These are phyloP conservation scores for Leccinum variicolor DNA, from an alignment of 768 basidiomycete species.

Conservation along the genomic window DNA sequence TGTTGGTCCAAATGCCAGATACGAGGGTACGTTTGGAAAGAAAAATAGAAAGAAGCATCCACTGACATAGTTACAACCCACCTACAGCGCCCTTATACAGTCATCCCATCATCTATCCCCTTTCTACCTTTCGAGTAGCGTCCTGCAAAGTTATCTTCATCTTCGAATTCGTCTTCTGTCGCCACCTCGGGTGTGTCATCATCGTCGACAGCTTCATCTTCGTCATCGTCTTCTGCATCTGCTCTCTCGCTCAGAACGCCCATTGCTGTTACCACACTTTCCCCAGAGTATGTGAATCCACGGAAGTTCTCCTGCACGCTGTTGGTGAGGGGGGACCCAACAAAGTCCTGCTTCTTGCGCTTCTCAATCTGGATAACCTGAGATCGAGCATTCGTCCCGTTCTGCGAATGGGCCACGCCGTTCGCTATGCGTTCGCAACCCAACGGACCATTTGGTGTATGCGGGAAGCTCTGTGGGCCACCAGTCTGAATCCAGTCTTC, in stretches of 20 bases:
- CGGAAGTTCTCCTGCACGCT: conserved; percentile 96
- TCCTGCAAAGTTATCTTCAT: conserved; percentile 59
- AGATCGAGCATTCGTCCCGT: conserved; percentile 19
- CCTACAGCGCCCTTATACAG: conserved; percentile 24
- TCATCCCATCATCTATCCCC: conserved; percentile 34
- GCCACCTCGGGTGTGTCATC: conserved; percentile 47
- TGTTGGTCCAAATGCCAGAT: conserved; percentile 19
- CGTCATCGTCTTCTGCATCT: conserved; percentile 35
- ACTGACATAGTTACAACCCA: conserved; percentile 8
- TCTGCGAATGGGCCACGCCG: conserved; percentile 7
- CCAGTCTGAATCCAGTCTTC: conserved; percentile 50
- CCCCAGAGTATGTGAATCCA: conserved; percentile 86
- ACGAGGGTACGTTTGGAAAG: conserved; percentile 1
- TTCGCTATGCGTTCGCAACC: conserved; percentile 50
- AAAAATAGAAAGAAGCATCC: conserved; percentile 7
- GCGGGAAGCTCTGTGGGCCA: conserved; percentile 32
- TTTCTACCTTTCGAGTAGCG: conserved; percentile 64
- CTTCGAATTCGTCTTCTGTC: conserved; percentile 78
- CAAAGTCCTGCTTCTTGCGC: conserved; percentile 41
- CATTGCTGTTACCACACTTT: conserved; percentile 52
- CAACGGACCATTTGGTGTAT: conserved; percentile 75
- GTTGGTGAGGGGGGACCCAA: conserved; percentile 74
- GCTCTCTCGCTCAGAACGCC: conserved; percentile 35
- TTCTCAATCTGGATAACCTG: conserved; percentile 51
- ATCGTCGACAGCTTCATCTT: conserved; percentile 45